Evolutionary conservation across 2,329 filamentous ascomycete species (phyloP).

Genomic region (Monosporascus sp.): DNA sequence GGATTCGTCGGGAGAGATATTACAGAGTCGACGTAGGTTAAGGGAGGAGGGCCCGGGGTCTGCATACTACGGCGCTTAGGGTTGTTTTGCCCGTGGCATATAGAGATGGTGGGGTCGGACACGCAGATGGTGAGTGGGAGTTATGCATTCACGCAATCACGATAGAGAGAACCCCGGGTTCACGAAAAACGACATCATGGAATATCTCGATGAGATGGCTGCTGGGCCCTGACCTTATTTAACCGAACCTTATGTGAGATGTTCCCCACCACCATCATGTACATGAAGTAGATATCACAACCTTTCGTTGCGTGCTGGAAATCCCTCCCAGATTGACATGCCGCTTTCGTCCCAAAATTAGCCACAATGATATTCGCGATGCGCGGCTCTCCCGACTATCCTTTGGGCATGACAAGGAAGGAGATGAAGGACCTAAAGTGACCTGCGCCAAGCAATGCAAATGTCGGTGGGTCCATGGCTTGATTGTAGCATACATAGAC

Average conservation of each 20-base stretch:
- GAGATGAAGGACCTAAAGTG: not conserved
- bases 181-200: too few relatives aligned
- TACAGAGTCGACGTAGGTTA: not conserved
- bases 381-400: not conserved
- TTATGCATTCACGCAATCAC: too few relatives aligned
- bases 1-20: slow-evolving; percentile 59
- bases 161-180: too few relatives aligned
- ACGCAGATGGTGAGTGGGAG: too few relatives aligned
- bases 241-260: not conserved
- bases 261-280: not conserved
- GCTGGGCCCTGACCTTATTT: not conserved
- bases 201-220: too few relatives aligned
- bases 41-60: not conserved
- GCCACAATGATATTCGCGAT: not conserved
- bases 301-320: not conserved
- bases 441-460: not conserved
- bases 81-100: too few relatives aligned
- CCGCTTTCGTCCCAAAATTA: not conserved
- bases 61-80: too few relatives aligned
- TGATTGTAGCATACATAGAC: not conserved
- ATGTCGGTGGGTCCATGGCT: not conserved
- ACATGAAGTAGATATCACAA: not conserved
- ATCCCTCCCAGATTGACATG: not conserved
- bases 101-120: too few relatives aligned
- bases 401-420: not conserved